Base-by-base conservation (phyloP, 768 basidiomycete species). In the Tephrocybe sp. region DNA sequence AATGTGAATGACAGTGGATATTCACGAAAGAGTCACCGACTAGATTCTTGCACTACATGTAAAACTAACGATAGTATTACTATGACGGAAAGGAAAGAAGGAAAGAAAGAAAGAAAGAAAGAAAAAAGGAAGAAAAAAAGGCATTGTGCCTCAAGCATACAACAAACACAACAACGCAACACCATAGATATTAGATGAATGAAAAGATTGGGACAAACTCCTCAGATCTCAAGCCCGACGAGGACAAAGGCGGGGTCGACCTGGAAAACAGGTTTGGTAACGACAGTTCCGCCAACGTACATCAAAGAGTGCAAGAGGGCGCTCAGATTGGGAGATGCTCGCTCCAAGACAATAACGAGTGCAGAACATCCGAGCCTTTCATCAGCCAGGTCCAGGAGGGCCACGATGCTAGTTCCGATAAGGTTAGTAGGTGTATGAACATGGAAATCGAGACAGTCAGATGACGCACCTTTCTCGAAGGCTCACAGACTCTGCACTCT, bases 261-360 rank as follows among this genome's bases (percentile, higher is more conserved):
- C 60, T 82, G 74, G 75, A 88, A 89, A 21, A 81, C 82, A 47
- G 89, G 87, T 63, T 83, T 86, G 46, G 90, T 89, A 44, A 95
- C 84, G 45, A 95, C 86, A 42, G 78, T 81, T 47, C 89, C 92
- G 54, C 92, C 92, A 44, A 94, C 89, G 68, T 95, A 95, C 89
- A 95, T 90, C 54, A 95, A 77, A 42, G 92, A 87, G 63, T 95
- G 93, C 30, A 95, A 73, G 49, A 93, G 73, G 60, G 83, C 81
- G 57, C 86, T 80, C 47, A 94, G 76, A 47, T 78, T 79, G 15
- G 82, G 79, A 34, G 84, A 87, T 0, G 83, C 76, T 58, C 86
- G 81, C 66, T 91, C 88, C 47, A 95, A 73, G 30, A 79, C 86
- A 56, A 95, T 91, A 52, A 93, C 78, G 35, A 95, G 77, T 15